Conservation (phyloP, 177 flowering plant genomes). For the Tripterygium wilfordii region DNA sequence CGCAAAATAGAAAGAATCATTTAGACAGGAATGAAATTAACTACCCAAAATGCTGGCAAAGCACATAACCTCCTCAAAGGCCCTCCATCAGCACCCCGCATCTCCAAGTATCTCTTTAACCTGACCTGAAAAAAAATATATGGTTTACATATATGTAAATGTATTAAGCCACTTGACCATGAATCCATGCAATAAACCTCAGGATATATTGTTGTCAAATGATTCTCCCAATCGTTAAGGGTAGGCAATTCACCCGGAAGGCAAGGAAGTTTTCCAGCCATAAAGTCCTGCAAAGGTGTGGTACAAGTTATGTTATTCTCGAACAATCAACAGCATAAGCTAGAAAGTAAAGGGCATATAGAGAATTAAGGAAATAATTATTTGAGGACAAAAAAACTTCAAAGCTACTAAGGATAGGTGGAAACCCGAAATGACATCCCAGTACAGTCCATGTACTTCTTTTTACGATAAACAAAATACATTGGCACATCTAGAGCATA, state of each 20-base stretch:
- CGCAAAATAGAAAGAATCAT: not conserved
- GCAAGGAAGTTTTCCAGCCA: conserved; percentile 87
- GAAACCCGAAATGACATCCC: conserved; percentile 94
- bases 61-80: conserved; percentile 99
- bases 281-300: conserved; percentile 71
- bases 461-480: conserved; percentile 90
- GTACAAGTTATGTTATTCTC: not conserved
- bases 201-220: conserved; percentile 93
- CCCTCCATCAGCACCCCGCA: conserved; percentile 99
- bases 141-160: not conserved
- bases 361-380: not conserved
- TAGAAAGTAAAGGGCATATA: not conserved
- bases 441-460: conserved; percentile 87
- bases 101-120: conserved; percentile 93
- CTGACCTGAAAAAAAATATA: conserved; percentile 61
- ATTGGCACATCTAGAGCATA: conserved; percentile 98
- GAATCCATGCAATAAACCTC: conserved; percentile 50
- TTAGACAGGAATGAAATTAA: not conserved
- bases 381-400: not conserved
- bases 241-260: conserved; percentile 90
- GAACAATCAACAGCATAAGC: not conserved
- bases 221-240: conserved; percentile 95
- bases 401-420: conserved; percentile 21
- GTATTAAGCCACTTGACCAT: conserved; percentile 1
- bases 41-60: conserved; percentile 98